Conservation (phyloP, 1,139 yeast genomes). For the Lodderomyces parapsilosis region DNA sequence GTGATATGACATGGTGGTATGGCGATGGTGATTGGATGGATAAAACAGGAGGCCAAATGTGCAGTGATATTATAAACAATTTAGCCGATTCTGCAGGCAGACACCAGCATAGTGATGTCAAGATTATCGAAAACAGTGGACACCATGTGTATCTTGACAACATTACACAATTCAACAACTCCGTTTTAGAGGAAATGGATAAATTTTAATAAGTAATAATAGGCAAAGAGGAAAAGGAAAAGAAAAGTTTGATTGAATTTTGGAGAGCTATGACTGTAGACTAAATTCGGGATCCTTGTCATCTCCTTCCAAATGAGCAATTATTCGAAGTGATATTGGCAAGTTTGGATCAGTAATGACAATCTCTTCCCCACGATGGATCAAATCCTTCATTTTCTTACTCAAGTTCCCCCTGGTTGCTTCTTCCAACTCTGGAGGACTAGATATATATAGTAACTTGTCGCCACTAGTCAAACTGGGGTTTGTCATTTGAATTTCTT, state of each 20-base stretch:
- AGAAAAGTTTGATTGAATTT: not conserved
- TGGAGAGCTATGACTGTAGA: not conserved
- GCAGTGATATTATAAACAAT: slow-evolving; percentile 35
- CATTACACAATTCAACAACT: slow-evolving; percentile 45
- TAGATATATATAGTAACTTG: slow-evolving; percentile 46
- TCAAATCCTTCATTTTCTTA: slow-evolving; percentile 34
- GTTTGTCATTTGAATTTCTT: slow-evolving; percentile 40
- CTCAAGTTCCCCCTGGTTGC: slow-evolving; percentile 48
- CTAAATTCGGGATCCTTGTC: slow-evolving; percentile 15
- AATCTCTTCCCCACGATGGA: slow-evolving; percentile 48
- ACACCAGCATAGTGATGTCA: slow-evolving; percentile 34
- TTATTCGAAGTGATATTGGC: slow-evolving; percentile 41
- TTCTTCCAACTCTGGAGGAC: slow-evolving; percentile 51
- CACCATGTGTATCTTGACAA: slow-evolving; percentile 75
- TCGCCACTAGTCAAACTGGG: slow-evolving; percentile 53
- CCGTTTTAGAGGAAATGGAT: slow-evolving; percentile 39
- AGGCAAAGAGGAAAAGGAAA: too few species aligned
- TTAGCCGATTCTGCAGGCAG: slow-evolving; percentile 18
- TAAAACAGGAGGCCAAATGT: slow-evolving; percentile 49
- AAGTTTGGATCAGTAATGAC: slow-evolving; percentile 57
- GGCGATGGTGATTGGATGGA: slow-evolving; percentile 85
- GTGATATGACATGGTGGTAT: slow-evolving; percentile 65
- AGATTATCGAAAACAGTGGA: slow-evolving; percentile 55
- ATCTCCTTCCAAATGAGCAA: slow-evolving; percentile 25
- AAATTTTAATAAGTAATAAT: slow-evolving; percentile 11